Percentiles rank a stretch among this genome's conserved stretches.
These are phyloP conservation scores for Torulaspora maleeae DNA, from an alignment of 805 yeast species.

Conservation along the genomic window DNA sequence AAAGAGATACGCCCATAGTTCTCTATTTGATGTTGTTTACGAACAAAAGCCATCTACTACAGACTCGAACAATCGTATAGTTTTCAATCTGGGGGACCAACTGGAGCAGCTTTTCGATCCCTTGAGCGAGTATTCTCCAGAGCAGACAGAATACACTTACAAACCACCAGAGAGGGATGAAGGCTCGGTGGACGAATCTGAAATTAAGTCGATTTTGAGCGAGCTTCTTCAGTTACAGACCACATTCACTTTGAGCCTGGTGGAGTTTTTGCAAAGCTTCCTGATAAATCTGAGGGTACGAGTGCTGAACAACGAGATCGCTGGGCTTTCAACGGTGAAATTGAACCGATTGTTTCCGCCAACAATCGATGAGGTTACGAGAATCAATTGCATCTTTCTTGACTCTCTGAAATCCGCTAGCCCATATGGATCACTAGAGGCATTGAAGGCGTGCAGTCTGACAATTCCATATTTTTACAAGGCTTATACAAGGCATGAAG, in stretches of 20 bases:
- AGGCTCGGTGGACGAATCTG: slow-evolving; percentile 16
- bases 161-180: slow-evolving; percentile 46
- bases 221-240: slow-evolving; percentile 72
- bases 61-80: slow-evolving; percentile 70
- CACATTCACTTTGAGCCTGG: slow-evolving; percentile 64
- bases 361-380: slow-evolving; percentile 87
- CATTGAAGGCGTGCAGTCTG: slow-evolving; percentile 72
- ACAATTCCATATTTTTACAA: slow-evolving; percentile 88
- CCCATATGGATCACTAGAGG: slow-evolving; percentile 68
- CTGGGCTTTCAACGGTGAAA: slow-evolving; percentile 53
- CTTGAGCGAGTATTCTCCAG: slow-evolving; percentile 85
- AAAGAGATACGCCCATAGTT: slow-evolving; percentile 44
- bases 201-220: slow-evolving; percentile 50
- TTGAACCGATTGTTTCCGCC: slow-evolving; percentile 86
- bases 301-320: slow-evolving; percentile 53
- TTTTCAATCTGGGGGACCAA: slow-evolving; percentile 75
- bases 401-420: slow-evolving; percentile 67
- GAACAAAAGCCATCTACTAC: slow-evolving; percentile 46
- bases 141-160: slow-evolving; percentile 69
- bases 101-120: slow-evolving; percentile 88
- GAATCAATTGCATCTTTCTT: slow-evolving; percentile 79
- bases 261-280: slow-evolving; percentile 70
- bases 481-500: slow-evolving; percentile 91
- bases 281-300: slow-evolving; percentile 72
- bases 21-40: slow-evolving; percentile 71